Evolutionary conservation across 2,329 filamentous ascomycete species (phyloP), one percentile per base, ranked within the genome.

Genomic region (Xylaria polymorpha): DNA sequence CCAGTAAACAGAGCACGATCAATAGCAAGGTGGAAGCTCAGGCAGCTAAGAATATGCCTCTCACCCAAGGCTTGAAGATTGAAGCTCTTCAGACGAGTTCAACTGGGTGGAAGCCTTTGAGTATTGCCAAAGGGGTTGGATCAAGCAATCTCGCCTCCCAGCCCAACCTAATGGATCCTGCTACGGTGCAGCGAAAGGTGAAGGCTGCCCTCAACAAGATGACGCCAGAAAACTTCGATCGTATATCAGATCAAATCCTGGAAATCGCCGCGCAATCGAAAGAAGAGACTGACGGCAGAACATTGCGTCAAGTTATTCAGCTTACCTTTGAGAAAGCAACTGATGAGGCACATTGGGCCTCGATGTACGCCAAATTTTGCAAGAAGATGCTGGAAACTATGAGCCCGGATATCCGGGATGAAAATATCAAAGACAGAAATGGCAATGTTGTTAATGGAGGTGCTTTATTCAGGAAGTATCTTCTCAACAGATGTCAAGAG

Each of bases 181-280:
- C 95, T 76, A 90, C 96, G 85, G 96, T 99, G 67, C 96, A 99
- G 85, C 91, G 95, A 75, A 99, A 99, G 90, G 96, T 99, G 80
- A 99, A 99, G 90, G 92, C 94, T 72, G 93, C 93, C 70, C 86
- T 99, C 77, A 99, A 99, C 90, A 99, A 99, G 91, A 98, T 99
- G 96, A 98, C 96, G 0, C 96, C 96, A 0, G 96, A 99, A 84
- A 99, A 98, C 79, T 99, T 99, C 51, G 78, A 79, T 57, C 77
- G 59, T 53, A 97, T 99, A 74, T 90, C 96, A 7, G 92, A 94
- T 71, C 94, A 98, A 81, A 97, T 99, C 71, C 87, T 99, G 37
- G 87, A 90, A 63, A 99, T 99, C 79, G 94, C 95, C 35, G 92
- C 90, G 25, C 96, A 99, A 80, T 98, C 95, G 63, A 97, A 97